Conservation (phyloP, 2,329 filamentous ascomycete genomes). For the Pseudogymnoascus sp. region DNA sequence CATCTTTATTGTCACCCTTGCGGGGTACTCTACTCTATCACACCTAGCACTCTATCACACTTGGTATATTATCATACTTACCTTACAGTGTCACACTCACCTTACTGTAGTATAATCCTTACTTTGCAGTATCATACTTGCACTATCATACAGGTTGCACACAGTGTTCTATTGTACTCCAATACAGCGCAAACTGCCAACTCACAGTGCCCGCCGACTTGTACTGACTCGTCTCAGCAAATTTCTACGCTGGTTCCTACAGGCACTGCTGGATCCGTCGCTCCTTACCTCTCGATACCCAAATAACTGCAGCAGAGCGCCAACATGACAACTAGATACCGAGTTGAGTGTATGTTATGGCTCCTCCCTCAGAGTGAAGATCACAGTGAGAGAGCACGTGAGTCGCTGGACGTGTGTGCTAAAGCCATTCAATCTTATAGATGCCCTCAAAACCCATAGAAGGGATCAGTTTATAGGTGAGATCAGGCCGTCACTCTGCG, state of each 20-base stretch:
- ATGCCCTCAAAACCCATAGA: slow-evolving; percentile 72
- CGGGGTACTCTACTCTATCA: background rate
- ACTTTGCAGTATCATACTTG: background rate
- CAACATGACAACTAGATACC: slow-evolving; percentile 54
- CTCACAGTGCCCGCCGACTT: background rate
- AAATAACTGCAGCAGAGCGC: background rate
- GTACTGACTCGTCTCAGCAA: background rate
- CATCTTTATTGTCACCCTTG: background rate
- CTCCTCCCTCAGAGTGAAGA: background rate
- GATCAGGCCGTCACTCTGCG: slow-evolving; percentile 13
- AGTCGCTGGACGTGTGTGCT: slow-evolving; percentile 13
- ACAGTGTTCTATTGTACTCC: background rate
- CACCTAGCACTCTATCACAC: background rate
- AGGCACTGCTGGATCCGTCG: background rate
- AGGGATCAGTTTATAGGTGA: slow-evolving; percentile 80
- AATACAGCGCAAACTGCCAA: background rate
- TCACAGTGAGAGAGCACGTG: slow-evolving; percentile 8
- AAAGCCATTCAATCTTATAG: slow-evolving; percentile 29
- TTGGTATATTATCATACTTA: background rate
- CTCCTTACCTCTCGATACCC: background rate
- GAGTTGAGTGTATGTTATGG: slow-evolving; percentile 60
- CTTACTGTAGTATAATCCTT: no score
- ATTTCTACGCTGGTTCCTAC: background rate
- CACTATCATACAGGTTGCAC: background rate
- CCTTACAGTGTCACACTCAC: background rate